Percentiles rank a stretch among this genome's conserved stretches.
Evolutionary conservation across 495 filamentous ascomycete species (phyloP).

Genomic region (Talaromyces wortmannii): DNA sequence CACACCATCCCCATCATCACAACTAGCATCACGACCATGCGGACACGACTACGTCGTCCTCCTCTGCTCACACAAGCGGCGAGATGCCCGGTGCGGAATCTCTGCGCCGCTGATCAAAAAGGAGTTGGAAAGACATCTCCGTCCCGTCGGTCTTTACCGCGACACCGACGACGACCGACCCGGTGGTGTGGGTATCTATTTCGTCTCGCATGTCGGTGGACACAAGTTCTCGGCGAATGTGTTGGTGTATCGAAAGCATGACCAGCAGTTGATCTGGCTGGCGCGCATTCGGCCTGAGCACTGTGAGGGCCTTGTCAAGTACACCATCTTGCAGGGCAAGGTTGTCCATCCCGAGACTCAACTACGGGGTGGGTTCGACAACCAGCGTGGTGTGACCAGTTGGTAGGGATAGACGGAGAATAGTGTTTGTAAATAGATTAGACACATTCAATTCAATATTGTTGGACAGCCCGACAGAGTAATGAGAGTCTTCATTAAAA

Average conservation of each 20-base stretch:
- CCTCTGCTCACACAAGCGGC: constrained; percentile 86
- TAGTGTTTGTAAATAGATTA: background rate
- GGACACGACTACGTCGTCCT: constrained; percentile 80
- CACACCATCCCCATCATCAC: constrained; percentile 12
- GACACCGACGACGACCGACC: constrained; percentile 78
- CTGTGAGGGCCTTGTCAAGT: constrained; percentile 86
- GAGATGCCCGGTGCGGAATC: constrained; percentile 91
- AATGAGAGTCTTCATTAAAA: too few relatives aligned
- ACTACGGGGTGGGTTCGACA: constrained; percentile 86
- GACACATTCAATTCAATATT: too few relatives aligned
- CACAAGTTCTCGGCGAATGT: constrained; percentile 93
- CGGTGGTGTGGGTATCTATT: constrained; percentile 88
- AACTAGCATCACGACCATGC: constrained; percentile 50
- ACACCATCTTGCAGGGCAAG: constrained; percentile 85
- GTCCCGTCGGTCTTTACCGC: constrained; percentile 75
- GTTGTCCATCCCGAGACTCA: constrained; percentile 82
- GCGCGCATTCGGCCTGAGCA: constrained; percentile 83
- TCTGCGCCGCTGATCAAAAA: constrained; percentile 78
- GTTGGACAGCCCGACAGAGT: too few relatives aligned
- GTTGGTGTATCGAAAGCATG: constrained; percentile 71
- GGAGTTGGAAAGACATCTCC: constrained; percentile 84
- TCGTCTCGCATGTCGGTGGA: constrained; percentile 90
- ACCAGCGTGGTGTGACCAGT: constrained; percentile 67
- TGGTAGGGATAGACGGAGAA: constrained; percentile 49
- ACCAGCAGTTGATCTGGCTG: constrained; percentile 87